Percentiles rank a stretch among this genome's conserved stretches.
phyloP scores from a whole-genome alignment of 805 yeast genomes.

The Kluyveromyces siamensis region DNA sequence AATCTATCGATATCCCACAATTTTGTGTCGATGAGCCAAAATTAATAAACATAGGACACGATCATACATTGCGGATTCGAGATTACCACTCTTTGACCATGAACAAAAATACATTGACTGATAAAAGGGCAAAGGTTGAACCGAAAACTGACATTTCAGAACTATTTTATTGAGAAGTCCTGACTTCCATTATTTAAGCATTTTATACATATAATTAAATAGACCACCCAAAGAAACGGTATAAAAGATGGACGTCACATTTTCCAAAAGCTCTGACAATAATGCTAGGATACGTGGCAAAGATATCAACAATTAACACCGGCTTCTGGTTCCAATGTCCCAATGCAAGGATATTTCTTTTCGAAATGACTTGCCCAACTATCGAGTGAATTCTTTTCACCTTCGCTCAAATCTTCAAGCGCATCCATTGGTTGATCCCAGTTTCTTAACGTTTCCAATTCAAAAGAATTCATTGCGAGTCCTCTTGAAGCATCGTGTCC shows the following conservation, averaged over 20 bases:
- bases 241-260: not conserved
- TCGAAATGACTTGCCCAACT: conserved; percentile 83
- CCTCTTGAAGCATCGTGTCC: conserved; percentile 96
- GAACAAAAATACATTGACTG: not conserved
- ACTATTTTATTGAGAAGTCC: not conserved
- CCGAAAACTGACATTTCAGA: not conserved
- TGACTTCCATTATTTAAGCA: not conserved
- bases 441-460: conserved; percentile 50
- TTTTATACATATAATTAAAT: not conserved
- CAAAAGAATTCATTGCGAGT: conserved; percentile 81
- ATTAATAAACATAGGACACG: conserved; percentile 13
- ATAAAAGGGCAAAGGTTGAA: not conserved
- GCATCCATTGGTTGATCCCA: conserved; percentile 73
- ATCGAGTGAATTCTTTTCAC: conserved; percentile 59
- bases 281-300: not conserved
- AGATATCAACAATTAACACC: conserved; percentile 16
- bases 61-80: conserved; percentile 11
- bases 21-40: conserved; percentile 6
- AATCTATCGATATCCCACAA: conserved; percentile 9
- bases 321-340: conserved; percentile 47
- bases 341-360: conserved; percentile 74
- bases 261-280: too few relatives aligned
- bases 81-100: conserved; percentile 11
- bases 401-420: conserved; percentile 47
- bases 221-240: not conserved